A percentile compares a stretch with the other conserved stretches of the same genome.
Evolutionary conservation across 106 monocot genomes (phyloP).

Genomic region (Phalaenopsis equestris): DNA sequence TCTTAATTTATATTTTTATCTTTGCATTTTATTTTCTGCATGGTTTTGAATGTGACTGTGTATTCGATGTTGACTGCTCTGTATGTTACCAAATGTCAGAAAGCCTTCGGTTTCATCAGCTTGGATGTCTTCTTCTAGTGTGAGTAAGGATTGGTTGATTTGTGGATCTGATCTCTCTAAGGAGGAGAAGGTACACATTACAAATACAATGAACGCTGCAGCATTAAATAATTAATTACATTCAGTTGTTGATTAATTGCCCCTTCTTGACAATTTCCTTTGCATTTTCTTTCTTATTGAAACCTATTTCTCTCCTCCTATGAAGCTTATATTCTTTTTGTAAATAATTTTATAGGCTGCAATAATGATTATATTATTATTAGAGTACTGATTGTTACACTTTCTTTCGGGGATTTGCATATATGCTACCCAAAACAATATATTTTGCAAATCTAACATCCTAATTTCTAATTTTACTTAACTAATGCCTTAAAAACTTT

Average conservation of each 20-base stretch:
- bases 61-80: background rate
- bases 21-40: background rate
- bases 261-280: background rate
- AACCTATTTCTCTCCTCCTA: background rate
- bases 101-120: slow-evolving; percentile 9
- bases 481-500: too few relatives aligned
- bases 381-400: background rate
- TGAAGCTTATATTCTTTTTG: background rate
- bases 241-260: background rate
- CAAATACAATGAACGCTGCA: slow-evolving; percentile 4
- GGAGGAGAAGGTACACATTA: slow-evolving; percentile 45
- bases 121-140: slow-evolving; percentile 28
- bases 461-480: too few relatives aligned
- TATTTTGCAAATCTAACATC: too few relatives aligned
- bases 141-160: slow-evolving; percentile 46
- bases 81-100: slow-evolving; percentile 17
- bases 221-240: background rate
- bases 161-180: slow-evolving; percentile 78
- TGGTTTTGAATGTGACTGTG: background rate
- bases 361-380: background rate
- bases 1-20: background rate
- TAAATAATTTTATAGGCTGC: background rate
- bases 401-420: too few relatives aligned
- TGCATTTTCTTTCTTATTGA: background rate
- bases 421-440: too few relatives aligned